These are phyloP conservation scores for Blastocystis sp. DNA, from an alignment of 352 stramenopile species.

Conservation along the genomic window DNA sequence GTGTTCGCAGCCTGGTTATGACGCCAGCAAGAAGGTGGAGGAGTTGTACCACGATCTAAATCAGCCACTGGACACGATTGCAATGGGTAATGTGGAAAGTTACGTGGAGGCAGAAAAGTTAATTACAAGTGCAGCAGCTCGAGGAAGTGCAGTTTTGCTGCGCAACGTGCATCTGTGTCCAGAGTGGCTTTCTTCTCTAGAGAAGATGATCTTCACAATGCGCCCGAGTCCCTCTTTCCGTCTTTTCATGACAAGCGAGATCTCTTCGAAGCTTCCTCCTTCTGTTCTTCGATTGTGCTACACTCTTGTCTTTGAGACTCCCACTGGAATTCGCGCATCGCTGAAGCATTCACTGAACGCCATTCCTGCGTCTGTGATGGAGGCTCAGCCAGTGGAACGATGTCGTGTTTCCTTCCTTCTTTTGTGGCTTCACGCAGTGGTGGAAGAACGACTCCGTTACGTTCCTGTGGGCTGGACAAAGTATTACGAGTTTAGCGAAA, in stretches of 20 bases:
- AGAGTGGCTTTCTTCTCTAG: conserved; percentile 89
- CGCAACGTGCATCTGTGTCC: conserved; percentile 97
- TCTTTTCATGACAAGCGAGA: conserved; percentile 95
- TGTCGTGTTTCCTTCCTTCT: conserved; percentile 90
- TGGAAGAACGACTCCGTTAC: conserved; percentile 95
- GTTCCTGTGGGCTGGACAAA: conserved; percentile 95
- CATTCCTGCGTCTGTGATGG: conserved; percentile 83
- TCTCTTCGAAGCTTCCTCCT: conserved; percentile 86
- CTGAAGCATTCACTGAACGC: conserved; percentile 88
- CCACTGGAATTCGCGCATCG: conserved; percentile 91
- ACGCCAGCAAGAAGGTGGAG: conserved; percentile 92
- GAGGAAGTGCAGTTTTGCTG: conserved; percentile 93
- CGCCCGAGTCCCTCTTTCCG: conserved; percentile 69
- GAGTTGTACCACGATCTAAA: conserved; percentile 79
- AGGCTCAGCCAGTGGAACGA: conserved; percentile 77
- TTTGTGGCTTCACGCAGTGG: conserved; percentile 93
- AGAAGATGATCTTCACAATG: conserved; percentile 91
- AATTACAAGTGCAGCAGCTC: conserved; percentile 85
- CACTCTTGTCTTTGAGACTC: conserved; percentile 93
- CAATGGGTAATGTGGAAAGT: conserved; percentile 94
- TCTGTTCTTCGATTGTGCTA: conserved; percentile 90
- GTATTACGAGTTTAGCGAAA: conserved; percentile 96
- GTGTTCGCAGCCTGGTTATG: conserved; percentile 91
- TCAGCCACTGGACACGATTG: conserved; percentile 89
- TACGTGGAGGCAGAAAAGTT: conserved; percentile 88